Conservation (phyloP, 768 basidiomycete species). For the Dacryopinax spathularia region DNA sequence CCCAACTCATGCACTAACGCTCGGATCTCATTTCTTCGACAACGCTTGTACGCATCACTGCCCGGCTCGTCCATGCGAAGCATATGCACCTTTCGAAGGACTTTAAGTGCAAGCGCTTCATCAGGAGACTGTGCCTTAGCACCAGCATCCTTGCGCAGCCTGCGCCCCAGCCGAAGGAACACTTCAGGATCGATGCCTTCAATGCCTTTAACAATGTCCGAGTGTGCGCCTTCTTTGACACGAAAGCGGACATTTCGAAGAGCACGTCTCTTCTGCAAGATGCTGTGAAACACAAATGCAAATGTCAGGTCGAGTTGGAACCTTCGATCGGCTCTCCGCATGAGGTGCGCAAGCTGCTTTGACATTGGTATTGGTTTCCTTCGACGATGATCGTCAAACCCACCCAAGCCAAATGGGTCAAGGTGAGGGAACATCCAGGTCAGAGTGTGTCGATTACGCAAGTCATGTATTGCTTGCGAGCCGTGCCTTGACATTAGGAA, state of each 20-base stretch:
- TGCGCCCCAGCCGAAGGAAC: conserved; percentile 18
- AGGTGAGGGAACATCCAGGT: conserved; percentile 32
- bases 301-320: conserved; percentile 32
- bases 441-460: conserved; percentile 26
- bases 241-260: conserved; percentile 25
- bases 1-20: conserved; percentile 25
- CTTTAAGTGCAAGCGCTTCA: conserved; percentile 20
- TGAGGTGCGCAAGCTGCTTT: conserved; percentile 25
- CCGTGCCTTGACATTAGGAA: neutral
- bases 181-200: conserved; percentile 17
- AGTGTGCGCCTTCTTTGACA: conserved; percentile 20
- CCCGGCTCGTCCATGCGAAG: conserved; percentile 18
- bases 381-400: conserved; percentile 26
- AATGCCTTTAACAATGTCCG: conserved; percentile 18
- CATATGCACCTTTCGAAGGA: conserved; percentile 18
- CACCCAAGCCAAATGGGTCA: conserved; percentile 32
- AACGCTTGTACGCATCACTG: conserved; percentile 18
- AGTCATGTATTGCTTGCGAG: conserved; percentile 23
- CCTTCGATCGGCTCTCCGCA: conserved; percentile 20
- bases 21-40: conserved; percentile 29
- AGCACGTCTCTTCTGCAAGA: conserved; percentile 25
- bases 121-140: conserved; percentile 14
- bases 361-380: conserved; percentile 19
- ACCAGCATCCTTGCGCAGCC: conserved; percentile 16
- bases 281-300: conserved; percentile 30